Evolutionary conservation across 805 yeast species (phyloP).

Genomic region (Metschnikowia cerradonensis): DNA sequence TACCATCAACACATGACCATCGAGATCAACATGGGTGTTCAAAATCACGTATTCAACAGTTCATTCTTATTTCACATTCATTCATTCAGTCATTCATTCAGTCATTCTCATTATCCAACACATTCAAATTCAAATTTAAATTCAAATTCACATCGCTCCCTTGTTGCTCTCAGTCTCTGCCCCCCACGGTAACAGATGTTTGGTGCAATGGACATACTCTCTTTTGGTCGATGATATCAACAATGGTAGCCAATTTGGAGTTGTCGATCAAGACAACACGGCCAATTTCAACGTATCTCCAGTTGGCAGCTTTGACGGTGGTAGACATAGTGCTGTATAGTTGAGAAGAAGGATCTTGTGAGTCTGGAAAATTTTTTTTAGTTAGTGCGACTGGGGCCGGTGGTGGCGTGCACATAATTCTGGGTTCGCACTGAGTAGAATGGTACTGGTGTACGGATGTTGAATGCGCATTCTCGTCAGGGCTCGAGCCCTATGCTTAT

Average conservation of each 20-base stretch:
- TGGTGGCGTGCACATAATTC: slow-evolving; percentile 11
- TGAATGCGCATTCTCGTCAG: slow-evolving; percentile 2
- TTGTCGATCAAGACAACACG: slow-evolving; percentile 88
- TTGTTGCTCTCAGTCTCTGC: too few species aligned
- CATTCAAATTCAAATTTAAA: too few species aligned
- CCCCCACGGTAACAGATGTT: too few species aligned
- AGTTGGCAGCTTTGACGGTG: slow-evolving; percentile 92
- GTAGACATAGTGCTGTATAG: slow-evolving; percentile 28
- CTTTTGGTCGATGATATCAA: slow-evolving; percentile 98
- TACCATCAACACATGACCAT: too few species aligned
- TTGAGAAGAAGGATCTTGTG: slow-evolving; percentile 9
- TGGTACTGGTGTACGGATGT: slow-evolving; percentile 8
- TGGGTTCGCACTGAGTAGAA: not conserved
- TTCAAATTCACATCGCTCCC: too few species aligned
- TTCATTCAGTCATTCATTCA: too few species aligned
- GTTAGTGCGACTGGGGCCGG: slow-evolving; percentile 12
- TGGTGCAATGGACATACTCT: slow-evolving; percentile 60
- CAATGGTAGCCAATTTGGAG: slow-evolving; percentile 93
- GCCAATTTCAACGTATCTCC: slow-evolving; percentile 99
- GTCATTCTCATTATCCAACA: too few species aligned
- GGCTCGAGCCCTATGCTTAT: slow-evolving; percentile 17
- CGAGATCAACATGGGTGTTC: too few species aligned
- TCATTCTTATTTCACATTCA: too few species aligned
- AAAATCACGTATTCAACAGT: too few species aligned
- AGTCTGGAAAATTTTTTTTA: slow-evolving; percentile 16